Conservation (phyloP, 2,329 filamentous ascomycete species). For the Colletotrichum gloeosporioides region DNA sequence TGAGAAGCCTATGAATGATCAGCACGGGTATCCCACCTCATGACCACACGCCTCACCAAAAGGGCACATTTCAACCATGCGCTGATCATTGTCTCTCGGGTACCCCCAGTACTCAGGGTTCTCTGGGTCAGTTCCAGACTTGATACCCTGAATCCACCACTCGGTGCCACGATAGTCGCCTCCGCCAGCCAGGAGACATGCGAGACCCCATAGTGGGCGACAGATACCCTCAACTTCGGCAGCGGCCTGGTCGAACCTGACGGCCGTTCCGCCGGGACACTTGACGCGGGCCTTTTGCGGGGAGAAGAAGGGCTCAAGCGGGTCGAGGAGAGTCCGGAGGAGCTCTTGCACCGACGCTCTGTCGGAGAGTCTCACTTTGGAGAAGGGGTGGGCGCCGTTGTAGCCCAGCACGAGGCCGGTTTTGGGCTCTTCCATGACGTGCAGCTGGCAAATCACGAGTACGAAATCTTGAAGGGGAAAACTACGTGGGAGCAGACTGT, state of each 20-base stretch:
- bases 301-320: conserved; percentile 75
- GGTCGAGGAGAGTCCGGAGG: conserved; percentile 69
- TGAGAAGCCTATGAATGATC: conserved; percentile 58
- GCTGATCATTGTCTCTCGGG: conserved; percentile 77
- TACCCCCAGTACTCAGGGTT: conserved; percentile 78
- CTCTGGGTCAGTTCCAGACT: conserved; percentile 73
- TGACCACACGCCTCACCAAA: conserved; percentile 50
- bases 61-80: conserved; percentile 87
- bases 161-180: conserved; percentile 67
- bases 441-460: not conserved
- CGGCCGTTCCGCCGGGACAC: conserved; percentile 72
- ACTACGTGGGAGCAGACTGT: not conserved
- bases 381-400: conserved; percentile 59
- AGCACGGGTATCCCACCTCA: not conserved
- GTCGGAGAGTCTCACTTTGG: conserved; percentile 53
- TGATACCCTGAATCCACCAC: conserved; percentile 74
- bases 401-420: conserved; percentile 51
- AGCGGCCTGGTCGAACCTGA: conserved; percentile 78
- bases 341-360: conserved; percentile 65
- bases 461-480: not conserved
- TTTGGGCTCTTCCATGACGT: conserved; percentile 14
- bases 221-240: conserved; percentile 80
- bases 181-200: conserved; percentile 72
- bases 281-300: conserved; percentile 68
- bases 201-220: conserved; percentile 77